Evolutionary conservation across 768 basidiomycete genomes (phyloP).

Genomic region (Hygrocybe punicea): DNA sequence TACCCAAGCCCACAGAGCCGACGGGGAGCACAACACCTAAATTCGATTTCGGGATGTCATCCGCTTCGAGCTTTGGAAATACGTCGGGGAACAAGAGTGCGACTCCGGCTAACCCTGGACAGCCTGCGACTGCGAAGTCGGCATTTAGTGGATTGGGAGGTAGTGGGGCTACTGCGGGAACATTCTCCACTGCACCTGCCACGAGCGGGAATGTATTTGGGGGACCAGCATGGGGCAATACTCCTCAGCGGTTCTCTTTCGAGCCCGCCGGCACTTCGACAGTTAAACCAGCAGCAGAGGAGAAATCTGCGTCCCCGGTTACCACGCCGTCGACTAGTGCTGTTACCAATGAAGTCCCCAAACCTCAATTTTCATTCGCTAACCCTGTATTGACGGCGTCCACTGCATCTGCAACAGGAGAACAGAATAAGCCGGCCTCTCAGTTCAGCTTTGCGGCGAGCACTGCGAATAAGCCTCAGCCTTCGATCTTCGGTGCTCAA

Average conservation of each 20-base stretch:
- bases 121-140: background rate
- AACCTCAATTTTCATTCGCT: background rate
- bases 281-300: background rate
- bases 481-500: background rate
- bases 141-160: slow-evolving; percentile 10
- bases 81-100: slow-evolving; percentile 1
- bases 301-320: background rate
- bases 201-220: slow-evolving; percentile 3
- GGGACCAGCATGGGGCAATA: background rate
- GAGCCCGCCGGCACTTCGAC: background rate
- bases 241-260: background rate
- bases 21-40: background rate
- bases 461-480: background rate
- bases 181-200: background rate
- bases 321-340: background rate
- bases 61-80: background rate
- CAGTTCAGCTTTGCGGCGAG: background rate
- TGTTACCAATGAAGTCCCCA: background rate
- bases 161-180: background rate
- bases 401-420: slow-evolving; percentile 12
- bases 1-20: background rate
- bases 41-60: background rate
- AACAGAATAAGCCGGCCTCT: background rate
- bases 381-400: slow-evolving; percentile 5
- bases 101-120: background rate